These are phyloP conservation scores for Exidia glandulosa DNA, from an alignment of 768 basidiomycete species.

Conservation along the genomic window DNA sequence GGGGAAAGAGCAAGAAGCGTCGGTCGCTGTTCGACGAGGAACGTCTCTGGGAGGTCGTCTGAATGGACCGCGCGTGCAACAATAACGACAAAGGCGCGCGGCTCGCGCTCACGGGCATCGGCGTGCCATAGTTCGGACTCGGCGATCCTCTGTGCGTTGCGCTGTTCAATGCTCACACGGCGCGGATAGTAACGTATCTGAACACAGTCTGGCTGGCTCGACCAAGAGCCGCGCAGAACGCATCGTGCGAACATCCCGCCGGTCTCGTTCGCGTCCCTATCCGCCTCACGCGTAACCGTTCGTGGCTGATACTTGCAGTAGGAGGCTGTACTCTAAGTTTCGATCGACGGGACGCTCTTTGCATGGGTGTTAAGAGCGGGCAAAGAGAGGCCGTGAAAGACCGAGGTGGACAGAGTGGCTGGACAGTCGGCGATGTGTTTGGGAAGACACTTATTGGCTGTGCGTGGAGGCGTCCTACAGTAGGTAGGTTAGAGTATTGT, in stretches of 20 bases:
- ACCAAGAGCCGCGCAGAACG: conserved; percentile 19
- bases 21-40: conserved; percentile 13
- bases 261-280: background rate
- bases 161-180: background rate
- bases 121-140: conserved; percentile 83
- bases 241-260: background rate
- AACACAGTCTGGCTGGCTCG: conserved; percentile 28
- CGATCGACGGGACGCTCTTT: background rate
- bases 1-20: conserved; percentile 7
- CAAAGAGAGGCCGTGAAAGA: no score
- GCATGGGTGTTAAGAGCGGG: no score
- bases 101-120: conserved; percentile 68
- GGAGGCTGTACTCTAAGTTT: background rate
- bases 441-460: no score
- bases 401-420: no score
- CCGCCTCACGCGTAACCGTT: background rate
- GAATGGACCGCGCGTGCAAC: conserved; percentile 80
- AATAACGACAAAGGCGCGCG: conserved; percentile 61
- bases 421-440: no score
- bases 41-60: conserved; percentile 42
- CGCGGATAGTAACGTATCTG: conserved; percentile 56
- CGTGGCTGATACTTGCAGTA: no score
- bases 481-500: no score
- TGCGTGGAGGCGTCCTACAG: no score
- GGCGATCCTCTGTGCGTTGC: conserved; percentile 45